Evolutionary conservation across 2,329 filamentous ascomycete genomes (phyloP).

Genomic region (Coniochaeta sp.): DNA sequence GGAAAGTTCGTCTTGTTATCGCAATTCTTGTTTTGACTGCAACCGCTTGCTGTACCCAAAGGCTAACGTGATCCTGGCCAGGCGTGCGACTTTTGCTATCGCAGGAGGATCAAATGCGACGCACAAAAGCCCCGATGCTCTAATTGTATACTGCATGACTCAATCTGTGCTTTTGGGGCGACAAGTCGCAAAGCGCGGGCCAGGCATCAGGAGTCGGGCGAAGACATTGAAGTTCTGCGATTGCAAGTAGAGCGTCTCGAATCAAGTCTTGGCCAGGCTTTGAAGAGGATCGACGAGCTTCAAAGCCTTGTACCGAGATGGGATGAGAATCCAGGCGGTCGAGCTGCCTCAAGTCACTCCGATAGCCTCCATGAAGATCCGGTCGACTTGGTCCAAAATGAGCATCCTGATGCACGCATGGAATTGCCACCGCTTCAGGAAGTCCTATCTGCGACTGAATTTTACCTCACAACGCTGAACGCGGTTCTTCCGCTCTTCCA

Average conservation of each 20-base stretch:
- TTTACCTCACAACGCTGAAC: constrained; percentile 14
- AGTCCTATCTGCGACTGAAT: constrained; percentile 13
- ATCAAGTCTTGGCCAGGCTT: constrained; percentile 4
- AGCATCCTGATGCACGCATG: constrained; percentile 7
- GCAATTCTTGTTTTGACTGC: constrained; percentile 1
- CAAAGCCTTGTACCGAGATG: constrained; percentile 7
- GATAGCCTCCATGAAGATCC: not conserved
- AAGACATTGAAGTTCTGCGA: constrained; percentile 6
- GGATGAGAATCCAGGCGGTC: not conserved
- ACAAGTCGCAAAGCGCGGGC: constrained; percentile 13
- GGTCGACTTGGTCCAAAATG: not conserved
- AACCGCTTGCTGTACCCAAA: not conserved
- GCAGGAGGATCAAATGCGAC: constrained; percentile 26
- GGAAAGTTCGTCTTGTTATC: constrained; percentile 3
- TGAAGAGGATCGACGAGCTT: constrained; percentile 3
- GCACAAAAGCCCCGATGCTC: constrained; percentile 24
- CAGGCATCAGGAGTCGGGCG: constrained; percentile 10
- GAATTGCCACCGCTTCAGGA: constrained; percentile 14
- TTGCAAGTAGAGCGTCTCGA: constrained; percentile 6
- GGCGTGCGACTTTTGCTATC: constrained; percentile 26
- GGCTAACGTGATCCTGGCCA: constrained; percentile 4
- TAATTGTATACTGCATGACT: constrained; percentile 19
- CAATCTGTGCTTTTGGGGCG: constrained; percentile 15
- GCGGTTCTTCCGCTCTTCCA: constrained; percentile 16
- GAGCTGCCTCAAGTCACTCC: constrained; percentile 2